Evolutionary conservation across 2,329 filamentous ascomycete genomes (phyloP), one percentile per base, ranked within the genome.

Genomic region (Lachnellula cervina): DNA sequence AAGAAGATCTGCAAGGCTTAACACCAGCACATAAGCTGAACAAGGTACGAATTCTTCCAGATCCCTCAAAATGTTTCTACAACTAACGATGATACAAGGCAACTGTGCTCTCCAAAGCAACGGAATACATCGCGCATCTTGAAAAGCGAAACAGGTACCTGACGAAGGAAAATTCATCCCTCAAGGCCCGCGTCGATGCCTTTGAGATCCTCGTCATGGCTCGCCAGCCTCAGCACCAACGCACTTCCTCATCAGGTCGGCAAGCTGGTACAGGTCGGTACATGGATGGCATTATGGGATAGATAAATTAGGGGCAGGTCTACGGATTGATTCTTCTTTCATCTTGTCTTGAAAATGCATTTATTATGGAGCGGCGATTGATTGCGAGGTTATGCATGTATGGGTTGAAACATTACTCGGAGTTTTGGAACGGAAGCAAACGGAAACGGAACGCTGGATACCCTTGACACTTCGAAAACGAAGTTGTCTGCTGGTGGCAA

Each of bases 81-180:
- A 40, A 47, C 23, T 49, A 49, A 55, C 42, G 2, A 48, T 32
- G n/a, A 35, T 17, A 28, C 19, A 43, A 66, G 67, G 65, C 65
- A 52, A 68, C 66, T 0, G 81, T 97, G 45, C 75, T 97, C 50
- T 91, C 90, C 62, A 97, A 97, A 72, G 93, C 93, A 5, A 97
- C 92, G 9, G 93, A 97, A 70, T 97, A 97, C 66, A 97, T 97
- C 62, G 83, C 87, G 32, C 92, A 97, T 71, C 77, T 97, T 2
- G 93, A 97, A 71, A 94, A 94, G 74, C 84, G 90, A 19, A 96
- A 96, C 66, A 88, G 85, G 62, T 84, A 88, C 3, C 77, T 97
- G 11, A 76, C 85, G 42, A 90, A 96, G 48, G 92, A 97, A 69
- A 92, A 96, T 67, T 79, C 77, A 28, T 80, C 80, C 3, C 81